A percentile compares a stretch with the other conserved stretches of the same genome.
Conservation (phyloP, 805 yeast species). For the Blastobotrys mokoenaii region DNA sequence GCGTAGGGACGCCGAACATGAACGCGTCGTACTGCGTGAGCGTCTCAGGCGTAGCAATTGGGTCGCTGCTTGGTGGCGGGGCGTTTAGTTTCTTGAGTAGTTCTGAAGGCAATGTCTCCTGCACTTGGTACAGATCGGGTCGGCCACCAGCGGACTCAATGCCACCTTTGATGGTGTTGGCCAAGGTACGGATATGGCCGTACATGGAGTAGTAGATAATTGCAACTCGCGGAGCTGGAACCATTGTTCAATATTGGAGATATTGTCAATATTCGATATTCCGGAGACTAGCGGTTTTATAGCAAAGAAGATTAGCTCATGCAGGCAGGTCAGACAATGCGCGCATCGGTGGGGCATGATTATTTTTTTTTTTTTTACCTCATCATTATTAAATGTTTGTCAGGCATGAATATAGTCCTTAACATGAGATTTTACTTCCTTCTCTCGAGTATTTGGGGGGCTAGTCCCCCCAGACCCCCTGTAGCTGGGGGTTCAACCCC, state of each 20-base stretch:
- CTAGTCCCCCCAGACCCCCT: too few relatives aligned
- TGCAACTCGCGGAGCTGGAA: slow-evolving; percentile 45
- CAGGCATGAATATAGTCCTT: too few relatives aligned
- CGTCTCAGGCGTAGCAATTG: slow-evolving; percentile 49
- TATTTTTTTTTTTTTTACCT: too few relatives aligned
- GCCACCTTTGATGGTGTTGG: slow-evolving; percentile 62
- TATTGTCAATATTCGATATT: too few relatives aligned
- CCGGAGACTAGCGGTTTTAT: too few relatives aligned
- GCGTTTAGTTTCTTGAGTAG: slow-evolving; percentile 60
- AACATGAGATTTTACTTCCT: too few relatives aligned
- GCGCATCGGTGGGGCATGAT: too few relatives aligned
- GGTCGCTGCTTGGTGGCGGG: slow-evolving; percentile 38
- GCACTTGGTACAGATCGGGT: slow-evolving; percentile 70
- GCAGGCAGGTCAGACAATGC: too few relatives aligned
- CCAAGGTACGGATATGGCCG: slow-evolving; percentile 66
- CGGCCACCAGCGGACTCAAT: slow-evolving; percentile 59
- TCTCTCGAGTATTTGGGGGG: too few relatives aligned
- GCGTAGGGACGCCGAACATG: slow-evolving; percentile 71
- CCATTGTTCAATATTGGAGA: too few relatives aligned
- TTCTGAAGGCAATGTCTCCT: slow-evolving; percentile 64
- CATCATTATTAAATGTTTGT: background rate
- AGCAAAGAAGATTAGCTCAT: too few relatives aligned
- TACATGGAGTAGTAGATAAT: slow-evolving; percentile 74
- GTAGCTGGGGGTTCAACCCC: too few relatives aligned
- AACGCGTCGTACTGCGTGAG: slow-evolving; percentile 62